Evolutionary conservation across 2,329 filamentous ascomycete species (phyloP).

Genomic region (Plenodomus lindquistii): DNA sequence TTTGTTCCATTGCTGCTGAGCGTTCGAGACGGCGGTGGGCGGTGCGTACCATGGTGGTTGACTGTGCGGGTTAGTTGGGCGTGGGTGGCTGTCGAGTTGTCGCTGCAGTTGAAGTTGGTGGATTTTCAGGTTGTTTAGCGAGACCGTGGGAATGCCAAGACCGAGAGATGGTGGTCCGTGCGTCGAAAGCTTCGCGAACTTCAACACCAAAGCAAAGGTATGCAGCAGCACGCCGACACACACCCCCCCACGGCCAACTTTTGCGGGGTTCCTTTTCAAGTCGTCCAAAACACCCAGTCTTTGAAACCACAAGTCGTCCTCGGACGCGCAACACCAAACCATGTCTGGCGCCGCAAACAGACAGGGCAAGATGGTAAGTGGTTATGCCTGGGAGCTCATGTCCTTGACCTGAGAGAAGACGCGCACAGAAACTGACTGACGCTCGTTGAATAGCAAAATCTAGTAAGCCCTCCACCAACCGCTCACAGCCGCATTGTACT

Average conservation of each 20-base stretch:
- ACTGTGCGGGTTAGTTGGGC: slow-evolving; percentile 44
- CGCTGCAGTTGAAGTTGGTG: slow-evolving; percentile 26
- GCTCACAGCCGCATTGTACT: slow-evolving; percentile 18
- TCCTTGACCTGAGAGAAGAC: slow-evolving; percentile 46
- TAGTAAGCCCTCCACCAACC: slow-evolving; percentile 55
- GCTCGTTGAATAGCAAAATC: slow-evolving; percentile 60
- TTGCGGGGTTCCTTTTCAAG: slow-evolving; percentile 14
- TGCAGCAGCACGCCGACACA: background rate
- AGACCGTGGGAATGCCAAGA: slow-evolving; percentile 14
- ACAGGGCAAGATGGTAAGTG: slow-evolving; percentile 98
- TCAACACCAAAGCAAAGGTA: slow-evolving; percentile 10
- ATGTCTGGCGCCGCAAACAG: slow-evolving; percentile 68
- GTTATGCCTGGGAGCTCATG: slow-evolving; percentile 40
- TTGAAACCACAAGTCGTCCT: slow-evolving; percentile 45
- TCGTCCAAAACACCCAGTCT: slow-evolving; percentile 3
- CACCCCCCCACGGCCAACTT: slow-evolving; percentile 22
- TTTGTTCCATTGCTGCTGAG: too few species aligned
- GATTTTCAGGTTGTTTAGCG: slow-evolving; percentile 31
- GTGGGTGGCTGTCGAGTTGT: slow-evolving; percentile 34
- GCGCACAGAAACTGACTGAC: slow-evolving; percentile 51
- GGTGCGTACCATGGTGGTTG: slow-evolving; percentile 44
- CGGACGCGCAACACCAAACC: slow-evolving; percentile 44
- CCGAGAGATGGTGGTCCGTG: slow-evolving; percentile 14
- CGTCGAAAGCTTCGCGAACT: slow-evolving; percentile 19
- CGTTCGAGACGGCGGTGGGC: background rate